Evolutionary conservation across 768 basidiomycete species (phyloP).

Genomic region (Leccinum imitatum): DNA sequence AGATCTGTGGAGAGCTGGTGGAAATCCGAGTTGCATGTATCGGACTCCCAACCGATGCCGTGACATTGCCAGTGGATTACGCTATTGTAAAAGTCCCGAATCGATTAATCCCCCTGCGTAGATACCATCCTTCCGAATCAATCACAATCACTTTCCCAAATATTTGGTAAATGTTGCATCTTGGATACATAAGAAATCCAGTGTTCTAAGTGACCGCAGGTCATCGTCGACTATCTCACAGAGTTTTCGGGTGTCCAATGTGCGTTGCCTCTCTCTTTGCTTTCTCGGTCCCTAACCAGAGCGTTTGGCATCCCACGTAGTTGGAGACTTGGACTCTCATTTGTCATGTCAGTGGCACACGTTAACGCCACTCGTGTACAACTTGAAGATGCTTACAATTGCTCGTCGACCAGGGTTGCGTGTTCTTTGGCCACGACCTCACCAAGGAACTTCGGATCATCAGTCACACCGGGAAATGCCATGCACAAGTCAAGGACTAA

Average conservation of each 20-base stretch:
- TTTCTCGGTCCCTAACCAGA: not conserved
- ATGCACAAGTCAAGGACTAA: not conserved
- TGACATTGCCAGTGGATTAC: too few relatives aligned
- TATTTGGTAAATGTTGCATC: too few relatives aligned
- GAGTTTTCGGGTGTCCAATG: conserved; percentile 96
- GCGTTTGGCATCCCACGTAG: conserved; percentile 39
- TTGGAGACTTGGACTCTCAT: conserved; percentile 87
- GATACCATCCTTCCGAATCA: too few relatives aligned
- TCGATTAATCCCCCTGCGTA: too few relatives aligned
- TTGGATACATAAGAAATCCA: too few relatives aligned
- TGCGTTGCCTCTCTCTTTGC: conserved; percentile 37
- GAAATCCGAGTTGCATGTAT: too few relatives aligned
- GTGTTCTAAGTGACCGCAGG: conserved; percentile 34
- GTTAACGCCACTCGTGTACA: conserved; percentile 95
- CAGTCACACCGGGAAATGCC: conserved; percentile 47
- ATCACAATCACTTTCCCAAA: too few relatives aligned
- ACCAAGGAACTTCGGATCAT: conserved; percentile 98
- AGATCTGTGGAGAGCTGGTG: too few relatives aligned
- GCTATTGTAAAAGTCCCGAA: too few relatives aligned
- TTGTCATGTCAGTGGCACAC: conserved; percentile 68
- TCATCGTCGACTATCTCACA: conserved; percentile 94
- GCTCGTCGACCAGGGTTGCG: conserved; percentile 91
- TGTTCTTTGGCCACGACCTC: conserved; percentile 95
- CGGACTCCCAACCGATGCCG: too few relatives aligned
- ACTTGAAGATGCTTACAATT: conserved; percentile 73